These are phyloP conservation scores for Scutellaria barbata DNA, from an alignment of 257 asterid species.

Conservation along the genomic window DNA sequence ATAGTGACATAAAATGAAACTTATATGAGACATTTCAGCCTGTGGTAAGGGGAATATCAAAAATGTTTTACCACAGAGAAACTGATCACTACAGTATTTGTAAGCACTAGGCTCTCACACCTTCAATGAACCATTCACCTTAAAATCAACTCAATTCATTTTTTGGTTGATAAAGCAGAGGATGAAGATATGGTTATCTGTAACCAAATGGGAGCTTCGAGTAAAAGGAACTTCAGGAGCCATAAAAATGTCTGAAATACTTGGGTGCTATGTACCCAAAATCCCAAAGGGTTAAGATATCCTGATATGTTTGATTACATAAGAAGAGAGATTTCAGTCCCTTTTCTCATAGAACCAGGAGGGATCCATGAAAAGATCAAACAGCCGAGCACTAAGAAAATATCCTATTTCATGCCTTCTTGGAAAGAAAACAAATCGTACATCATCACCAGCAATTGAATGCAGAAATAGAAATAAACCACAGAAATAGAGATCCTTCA, in stretches of 20 bases:
- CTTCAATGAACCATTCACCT: not conserved
- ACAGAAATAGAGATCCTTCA: conserved; percentile 9
- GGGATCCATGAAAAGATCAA: conserved; percentile 1
- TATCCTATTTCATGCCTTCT: conserved; percentile 4
- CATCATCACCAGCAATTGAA: not conserved
- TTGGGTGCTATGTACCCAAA: not conserved
- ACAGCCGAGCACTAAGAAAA: not conserved
- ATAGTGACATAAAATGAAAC: not conserved
- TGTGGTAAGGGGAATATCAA: not conserved
- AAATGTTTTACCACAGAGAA: not conserved
- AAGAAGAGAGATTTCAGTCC: not conserved
- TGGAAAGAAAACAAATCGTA: not conserved
- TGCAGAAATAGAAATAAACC: conserved; percentile 12
- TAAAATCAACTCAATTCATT: conserved; percentile 8
- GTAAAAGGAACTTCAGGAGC: not conserved
- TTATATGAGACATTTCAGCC: not conserved
- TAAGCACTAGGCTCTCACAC: not conserved
- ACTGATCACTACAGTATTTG: not conserved
- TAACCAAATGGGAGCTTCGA: not conserved
- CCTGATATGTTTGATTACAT: not conserved
- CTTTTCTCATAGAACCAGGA: not conserved
- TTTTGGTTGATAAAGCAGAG: conserved; percentile 9
- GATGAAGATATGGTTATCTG: not conserved
- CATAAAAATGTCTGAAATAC: not conserved
- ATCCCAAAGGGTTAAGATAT: not conserved